Evolutionary conservation across 768 basidiomycete genomes (phyloP).

Genomic region (Auricularia auricula-judae): DNA sequence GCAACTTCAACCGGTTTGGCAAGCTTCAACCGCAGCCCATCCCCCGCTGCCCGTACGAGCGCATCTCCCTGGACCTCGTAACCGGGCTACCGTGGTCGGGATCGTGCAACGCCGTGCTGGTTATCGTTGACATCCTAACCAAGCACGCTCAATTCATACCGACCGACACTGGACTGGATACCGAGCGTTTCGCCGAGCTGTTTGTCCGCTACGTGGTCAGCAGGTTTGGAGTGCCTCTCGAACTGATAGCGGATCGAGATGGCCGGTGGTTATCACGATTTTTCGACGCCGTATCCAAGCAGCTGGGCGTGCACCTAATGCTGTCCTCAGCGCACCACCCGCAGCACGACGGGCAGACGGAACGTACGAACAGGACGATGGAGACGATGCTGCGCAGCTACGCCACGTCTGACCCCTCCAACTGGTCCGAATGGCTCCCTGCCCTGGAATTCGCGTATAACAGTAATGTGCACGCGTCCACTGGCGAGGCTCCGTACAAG

Average conservation of each 20-base stretch:
- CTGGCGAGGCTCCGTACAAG: constrained; percentile 26
- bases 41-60: constrained; percentile 7
- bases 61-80: constrained; percentile 19
- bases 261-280: constrained; percentile 5
- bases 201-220: constrained; percentile 8
- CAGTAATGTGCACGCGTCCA: constrained; percentile 23
- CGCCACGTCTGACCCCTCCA: constrained; percentile 20
- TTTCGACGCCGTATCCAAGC: constrained; percentile 1
- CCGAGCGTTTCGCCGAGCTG: constrained; percentile 5
- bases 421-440: constrained; percentile 16
- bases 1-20: constrained; percentile 4
- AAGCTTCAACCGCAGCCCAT: constrained; percentile 7
- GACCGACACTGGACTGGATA: constrained; percentile 2
- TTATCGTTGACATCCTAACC: constrained; percentile 13
- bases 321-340: constrained; percentile 15
- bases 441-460: constrained; percentile 19
- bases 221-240: constrained; percentile 4
- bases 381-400: constrained; percentile 18
- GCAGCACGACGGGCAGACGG: constrained; percentile 22
- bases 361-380: constrained; percentile 18
- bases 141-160: constrained; percentile 11
- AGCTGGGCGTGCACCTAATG: neutral
- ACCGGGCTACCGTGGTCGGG: constrained; percentile 14
- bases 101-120: constrained; percentile 10
- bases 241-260: constrained; percentile 7